These are phyloP conservation scores for Gloeophyllum trabeum DNA, from an alignment of 768 basidiomycete species.

Conservation along the genomic window DNA sequence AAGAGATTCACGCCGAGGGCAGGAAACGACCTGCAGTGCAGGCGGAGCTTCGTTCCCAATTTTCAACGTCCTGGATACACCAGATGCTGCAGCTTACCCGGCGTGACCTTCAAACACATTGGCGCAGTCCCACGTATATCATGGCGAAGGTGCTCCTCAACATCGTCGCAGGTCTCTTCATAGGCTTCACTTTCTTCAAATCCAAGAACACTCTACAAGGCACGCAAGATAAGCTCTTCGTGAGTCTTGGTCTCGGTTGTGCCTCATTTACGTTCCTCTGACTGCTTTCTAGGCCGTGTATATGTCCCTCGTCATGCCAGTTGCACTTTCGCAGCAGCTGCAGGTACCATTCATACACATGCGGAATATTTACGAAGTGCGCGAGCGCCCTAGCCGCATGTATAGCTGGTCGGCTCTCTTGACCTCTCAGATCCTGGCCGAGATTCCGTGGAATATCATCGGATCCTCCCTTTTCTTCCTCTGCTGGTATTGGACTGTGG, in stretches of 20 bases:
- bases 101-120: slow-evolving; percentile 21
- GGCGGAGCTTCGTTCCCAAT: slow-evolving; percentile 16
- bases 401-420: slow-evolving; percentile 27
- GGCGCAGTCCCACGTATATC: slow-evolving; percentile 30
- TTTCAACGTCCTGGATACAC: slow-evolving; percentile 26
- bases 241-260: slow-evolving; percentile 9
- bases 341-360: slow-evolving; percentile 28
- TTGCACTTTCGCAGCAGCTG: slow-evolving; percentile 27
- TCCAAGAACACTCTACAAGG: slow-evolving; percentile 25
- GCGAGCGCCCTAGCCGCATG: slow-evolving; percentile 30
- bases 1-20: slow-evolving; percentile 28
- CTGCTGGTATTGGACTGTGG: slow-evolving; percentile 40
- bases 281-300: slow-evolving; percentile 17
- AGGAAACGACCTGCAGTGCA: slow-evolving; percentile 14
- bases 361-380: slow-evolving; percentile 26
- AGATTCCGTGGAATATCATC: slow-evolving; percentile 32
- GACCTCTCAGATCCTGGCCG: slow-evolving; percentile 24
- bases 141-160: slow-evolving; percentile 27
- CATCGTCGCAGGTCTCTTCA: slow-evolving; percentile 20
- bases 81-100: slow-evolving; percentile 20
- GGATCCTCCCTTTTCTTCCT: slow-evolving; percentile 28
- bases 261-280: neutral
- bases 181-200: slow-evolving; percentile 33
- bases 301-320: slow-evolving; percentile 21
- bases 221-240: slow-evolving; percentile 31